These are phyloP conservation scores for Oldenlandia corymbosa DNA, from an alignment of 257 asterid genomes.

Conservation along the genomic window DNA sequence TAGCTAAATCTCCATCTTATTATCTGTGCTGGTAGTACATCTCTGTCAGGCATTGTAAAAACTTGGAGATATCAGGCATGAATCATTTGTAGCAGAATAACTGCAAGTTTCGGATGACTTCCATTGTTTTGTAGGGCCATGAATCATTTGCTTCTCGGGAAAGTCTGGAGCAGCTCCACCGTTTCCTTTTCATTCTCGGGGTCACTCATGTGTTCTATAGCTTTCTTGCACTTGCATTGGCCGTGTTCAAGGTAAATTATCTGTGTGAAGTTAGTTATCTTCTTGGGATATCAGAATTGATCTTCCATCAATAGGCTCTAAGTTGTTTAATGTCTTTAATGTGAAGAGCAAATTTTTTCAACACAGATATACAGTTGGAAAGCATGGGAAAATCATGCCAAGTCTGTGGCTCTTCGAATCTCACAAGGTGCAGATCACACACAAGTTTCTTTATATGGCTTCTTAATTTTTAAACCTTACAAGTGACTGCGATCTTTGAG, in stretches of 20 bases:
- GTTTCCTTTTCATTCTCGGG: slow-evolving; percentile 80
- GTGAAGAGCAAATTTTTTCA: not conserved
- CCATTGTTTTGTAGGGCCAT: slow-evolving; percentile 41
- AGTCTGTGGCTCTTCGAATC: slow-evolving; percentile 66
- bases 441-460: not conserved
- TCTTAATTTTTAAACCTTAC: not conserved
- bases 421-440: slow-evolving; percentile 34
- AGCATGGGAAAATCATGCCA: slow-evolving; percentile 82
- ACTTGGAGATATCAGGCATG: no score
- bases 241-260: slow-evolving; percentile 74
- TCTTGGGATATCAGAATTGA: not conserved
- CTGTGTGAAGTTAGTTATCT: slow-evolving; percentile 4
- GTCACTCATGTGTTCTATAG: slow-evolving; percentile 75
- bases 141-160: slow-evolving; percentile 87
- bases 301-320: not conserved
- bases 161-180: slow-evolving; percentile 96
- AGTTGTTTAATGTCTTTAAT: slow-evolving; percentile 6
- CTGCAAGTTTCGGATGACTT: not conserved
- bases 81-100: not conserved
- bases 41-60: no score
- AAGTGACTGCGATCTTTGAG: not conserved
- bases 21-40: not conserved
- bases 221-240: slow-evolving; percentile 68
- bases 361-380: slow-evolving; percentile 88
- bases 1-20: slow-evolving; percentile 10